Evolutionary conservation across 2,329 filamentous ascomycete genomes (phyloP), one percentile per base, ranked within the genome.

Genomic region (Fusarium xyrophilum): DNA sequence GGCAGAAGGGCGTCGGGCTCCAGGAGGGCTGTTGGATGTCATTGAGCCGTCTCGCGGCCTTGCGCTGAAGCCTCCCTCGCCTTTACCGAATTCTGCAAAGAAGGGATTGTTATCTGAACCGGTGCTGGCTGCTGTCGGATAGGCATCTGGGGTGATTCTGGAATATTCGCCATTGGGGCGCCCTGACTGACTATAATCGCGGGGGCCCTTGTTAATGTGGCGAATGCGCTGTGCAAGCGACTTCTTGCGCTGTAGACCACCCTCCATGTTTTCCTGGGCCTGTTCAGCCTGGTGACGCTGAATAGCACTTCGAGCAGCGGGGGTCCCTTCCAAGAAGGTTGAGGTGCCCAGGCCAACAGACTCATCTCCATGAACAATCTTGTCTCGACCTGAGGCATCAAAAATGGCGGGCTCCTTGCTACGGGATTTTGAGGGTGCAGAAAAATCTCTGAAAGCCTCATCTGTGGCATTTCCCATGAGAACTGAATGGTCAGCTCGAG

Each of bases 261-360:
- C 81, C 25, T 85, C 79, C 56, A 81, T 76, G 60, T 86, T 85
- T 46, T 90, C 86, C 21, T 85, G 86, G 10, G 84, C 85, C 65
- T 92, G 80, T 73, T 89, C 93, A 33, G 86, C 90, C 74, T 95
- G 88, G 51, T 88, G 88, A 64, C 91, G 89, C 76, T 92, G 88
- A 56, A 97, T 92, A 21, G 91, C 92, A 11, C 89, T 87, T 72
- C 89, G 89, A 30, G 94, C 91, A 30, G 94, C 96, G 17, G 96
- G 95, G 3, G 96, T 91, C 36, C 96, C 96, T 74, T 99, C 96
- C 25, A 99, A 81, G 83, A 98, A 98, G 4, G 96, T 99, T 35
- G 93, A 97, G 3, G 94, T 97, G 55, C 96, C 96, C 11, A 99
- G 82, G 13, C 96, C 96, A 65, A 92, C 82, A 6, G 88, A 90